phyloP scores from a whole-genome alignment of 2,329 filamentous ascomycete genomes.

The Coniochaeta prunicola region DNA sequence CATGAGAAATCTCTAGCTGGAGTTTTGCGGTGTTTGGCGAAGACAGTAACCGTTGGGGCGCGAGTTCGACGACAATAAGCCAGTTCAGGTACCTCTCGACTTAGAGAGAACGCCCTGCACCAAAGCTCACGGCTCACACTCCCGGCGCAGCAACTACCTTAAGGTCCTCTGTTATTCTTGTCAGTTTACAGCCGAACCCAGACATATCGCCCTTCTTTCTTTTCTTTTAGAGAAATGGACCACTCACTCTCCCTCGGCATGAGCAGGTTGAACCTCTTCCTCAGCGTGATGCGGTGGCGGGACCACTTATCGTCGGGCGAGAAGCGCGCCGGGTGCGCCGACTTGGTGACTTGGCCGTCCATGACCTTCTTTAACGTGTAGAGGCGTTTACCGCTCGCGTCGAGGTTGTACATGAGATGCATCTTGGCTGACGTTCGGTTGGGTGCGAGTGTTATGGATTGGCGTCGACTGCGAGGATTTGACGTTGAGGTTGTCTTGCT shows the following conservation, averaged over 20 bases:
- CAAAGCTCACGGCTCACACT: background rate
- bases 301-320: conserved; percentile 99
- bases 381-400: conserved; percentile 73
- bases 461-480: background rate
- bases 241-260: conserved; percentile 58
- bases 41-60: background rate
- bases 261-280: conserved; percentile 85
- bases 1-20: too few relatives aligned
- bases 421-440: conserved; percentile 25
- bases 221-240: background rate
- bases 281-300: conserved; percentile 87
- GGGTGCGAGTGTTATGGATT: background rate
- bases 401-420: conserved; percentile 77
- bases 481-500: background rate
- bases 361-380: conserved; percentile 94
- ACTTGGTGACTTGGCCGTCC: conserved; percentile 83
- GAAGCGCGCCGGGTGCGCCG: conserved; percentile 91
- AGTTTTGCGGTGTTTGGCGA: background rate
- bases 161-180: conserved; percentile 5
- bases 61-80: too few relatives aligned
- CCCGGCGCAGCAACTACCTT: conserved; percentile 6
- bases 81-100: background rate
- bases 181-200: background rate
- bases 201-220: background rate
- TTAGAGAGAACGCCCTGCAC: background rate